Evolutionary conservation across 345 rosid genomes (phyloP).

Genomic region (Raphanus raphanistrum): DNA sequence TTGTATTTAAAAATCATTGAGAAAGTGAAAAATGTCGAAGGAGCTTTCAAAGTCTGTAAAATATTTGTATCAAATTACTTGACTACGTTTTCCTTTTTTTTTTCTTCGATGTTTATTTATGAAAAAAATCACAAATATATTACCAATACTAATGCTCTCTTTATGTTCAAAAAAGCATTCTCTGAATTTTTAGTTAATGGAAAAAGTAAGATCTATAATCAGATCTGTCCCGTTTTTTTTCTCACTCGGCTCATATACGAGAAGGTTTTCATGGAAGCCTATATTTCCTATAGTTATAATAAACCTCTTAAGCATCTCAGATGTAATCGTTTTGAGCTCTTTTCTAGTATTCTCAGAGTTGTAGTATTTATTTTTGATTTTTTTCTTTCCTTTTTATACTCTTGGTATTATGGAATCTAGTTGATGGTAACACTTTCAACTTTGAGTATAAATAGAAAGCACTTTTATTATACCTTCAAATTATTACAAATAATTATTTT

Average conservation of each 20-base stretch:
- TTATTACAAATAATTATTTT: no score
- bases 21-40: neutral
- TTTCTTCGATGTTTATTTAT: no score
- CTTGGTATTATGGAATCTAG: neutral
- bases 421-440: neutral
- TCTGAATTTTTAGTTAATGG: no score
- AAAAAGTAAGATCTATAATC: no score
- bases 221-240: conserved; percentile 65
- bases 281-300: neutral
- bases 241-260: conserved; percentile 54
- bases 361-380: neutral
- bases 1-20: neutral
- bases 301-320: conserved; percentile 8
- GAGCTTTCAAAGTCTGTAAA: neutral
- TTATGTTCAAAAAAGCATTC: neutral
- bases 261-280: conserved; percentile 54
- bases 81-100: neutral
- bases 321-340: neutral
- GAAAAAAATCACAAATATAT: neutral
- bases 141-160: neutral
- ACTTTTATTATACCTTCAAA: no score
- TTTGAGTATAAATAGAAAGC: no score
- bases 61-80: neutral
- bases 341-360: conserved; percentile 11
- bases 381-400: neutral